Conservation (phyloP, 192 early-diverging fungal species). For the Coemansia sp. region DNA sequence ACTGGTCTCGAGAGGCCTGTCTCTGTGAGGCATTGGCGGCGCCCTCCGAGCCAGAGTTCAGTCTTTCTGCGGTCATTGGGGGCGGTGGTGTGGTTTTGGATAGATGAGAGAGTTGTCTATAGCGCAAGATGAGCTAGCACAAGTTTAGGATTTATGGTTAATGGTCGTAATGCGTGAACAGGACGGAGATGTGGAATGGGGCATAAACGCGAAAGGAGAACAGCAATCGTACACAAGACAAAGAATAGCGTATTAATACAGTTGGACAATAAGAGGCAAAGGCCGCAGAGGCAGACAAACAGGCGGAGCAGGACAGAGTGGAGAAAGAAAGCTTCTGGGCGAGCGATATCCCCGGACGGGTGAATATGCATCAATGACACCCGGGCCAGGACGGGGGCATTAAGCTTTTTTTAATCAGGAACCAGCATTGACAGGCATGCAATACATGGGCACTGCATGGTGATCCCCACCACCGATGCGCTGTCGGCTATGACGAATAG, state of each 20-base stretch:
- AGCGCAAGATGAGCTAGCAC: background rate
- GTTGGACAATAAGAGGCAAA: background rate
- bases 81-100: background rate
- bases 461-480: slow-evolving; percentile 1
- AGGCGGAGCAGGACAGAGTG: background rate
- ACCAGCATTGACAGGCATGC: slow-evolving; percentile 9
- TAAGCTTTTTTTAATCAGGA: slow-evolving; percentile 23
- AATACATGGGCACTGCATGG: slow-evolving; percentile 15
- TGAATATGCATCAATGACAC: slow-evolving; percentile 1
- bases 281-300: background rate
- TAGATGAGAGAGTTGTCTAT: background rate
- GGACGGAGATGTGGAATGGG: background rate
- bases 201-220: background rate
- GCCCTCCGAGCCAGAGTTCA: background rate
- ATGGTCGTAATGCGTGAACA: background rate
- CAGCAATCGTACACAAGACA: slow-evolving; percentile 4
- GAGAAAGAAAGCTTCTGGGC: background rate
- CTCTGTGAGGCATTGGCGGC: background rate
- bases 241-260: slow-evolving; percentile 3
- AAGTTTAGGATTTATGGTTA: background rate
- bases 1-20: slow-evolving; percentile 4
- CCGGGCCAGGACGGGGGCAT: background rate
- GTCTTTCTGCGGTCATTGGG: background rate
- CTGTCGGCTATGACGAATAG: background rate
- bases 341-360: background rate